These are phyloP conservation scores for Gossypium davidsonii DNA, from an alignment of 441 rosid genomes.

Conservation along the genomic window DNA sequence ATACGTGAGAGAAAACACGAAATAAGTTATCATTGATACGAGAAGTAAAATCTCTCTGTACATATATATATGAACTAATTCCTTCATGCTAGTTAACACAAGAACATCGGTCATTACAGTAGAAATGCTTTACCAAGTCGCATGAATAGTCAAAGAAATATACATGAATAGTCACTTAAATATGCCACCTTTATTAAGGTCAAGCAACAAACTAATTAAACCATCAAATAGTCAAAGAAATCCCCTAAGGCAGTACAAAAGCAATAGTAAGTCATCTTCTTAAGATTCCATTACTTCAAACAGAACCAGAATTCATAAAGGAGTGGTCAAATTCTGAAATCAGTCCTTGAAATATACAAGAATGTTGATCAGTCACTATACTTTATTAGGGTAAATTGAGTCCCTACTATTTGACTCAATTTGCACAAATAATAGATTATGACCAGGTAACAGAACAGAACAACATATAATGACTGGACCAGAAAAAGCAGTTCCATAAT, in stretches of 20 bases:
- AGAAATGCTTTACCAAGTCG: neutral
- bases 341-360: neutral
- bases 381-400: neutral
- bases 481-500: neutral
- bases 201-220: neutral
- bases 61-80: neutral
- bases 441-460: neutral
- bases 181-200: neutral
- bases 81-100: neutral
- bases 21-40: constrained; percentile 4
- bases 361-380: neutral
- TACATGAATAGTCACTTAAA: neutral
- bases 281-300: neutral
- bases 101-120: neutral
- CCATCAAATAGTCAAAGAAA: neutral
- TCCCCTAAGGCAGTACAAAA: neutral
- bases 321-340: neutral
- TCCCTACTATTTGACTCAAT: neutral
- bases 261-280: neutral
- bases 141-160: neutral
- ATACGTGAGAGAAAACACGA: constrained; percentile 15
- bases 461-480: neutral
- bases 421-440: neutral
- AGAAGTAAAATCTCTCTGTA: neutral
- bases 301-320: neutral